Base-by-base conservation (phyloP, 345 rosid genomes). In the Eucalyptus grandis region DNA sequence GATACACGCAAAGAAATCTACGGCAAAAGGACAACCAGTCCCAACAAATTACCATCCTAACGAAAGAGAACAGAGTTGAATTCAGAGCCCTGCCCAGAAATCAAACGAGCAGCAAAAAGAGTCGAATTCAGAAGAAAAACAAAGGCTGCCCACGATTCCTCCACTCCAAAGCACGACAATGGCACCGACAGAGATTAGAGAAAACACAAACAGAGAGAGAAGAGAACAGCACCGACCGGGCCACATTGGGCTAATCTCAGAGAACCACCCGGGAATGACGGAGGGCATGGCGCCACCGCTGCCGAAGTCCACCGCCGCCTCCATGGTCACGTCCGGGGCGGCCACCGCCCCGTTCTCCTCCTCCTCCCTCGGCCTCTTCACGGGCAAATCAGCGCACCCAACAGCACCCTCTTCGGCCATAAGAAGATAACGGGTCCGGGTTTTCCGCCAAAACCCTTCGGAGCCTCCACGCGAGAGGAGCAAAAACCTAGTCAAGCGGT, bases 171-270 rank as follows among this genome's bases (percentile, higher is more conserved):
- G 86, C 72, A 46, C 54, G 31, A 47, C 40, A 53, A 53, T 53
- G 58, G 58, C 58, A 53, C 58, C 58, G 11, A 4, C 11, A 11
- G 86, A 86, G 67, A 60, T 62, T n/a, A 24, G 8, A 91, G 26
- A 53, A 53, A 53, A 11, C 30, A 9, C 30, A 9, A 34, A 72
- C 3, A 11, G 37, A 16, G 24, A 89, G 50, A 31, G 12, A 65
- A 15, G 51, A 50, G 7, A 34, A 40, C 86, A 46, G 87, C 91
- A 91, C 86, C n/a, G 86, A 94, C 95, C 95, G 43, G 95, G 95
- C 95, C 95, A 94, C 94, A 94, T 92, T 91, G 95, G 95, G 90
- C 93, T 94, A 56, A 93, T 92, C 93, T 94, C 95, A 58, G 94
- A 94, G 92, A 94, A 94, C 95, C 95, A 94, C 34, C 95, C 94